Evolutionary conservation across 148 eudicot genomes (phyloP).

Genomic region (Rhododendron ovatum): DNA sequence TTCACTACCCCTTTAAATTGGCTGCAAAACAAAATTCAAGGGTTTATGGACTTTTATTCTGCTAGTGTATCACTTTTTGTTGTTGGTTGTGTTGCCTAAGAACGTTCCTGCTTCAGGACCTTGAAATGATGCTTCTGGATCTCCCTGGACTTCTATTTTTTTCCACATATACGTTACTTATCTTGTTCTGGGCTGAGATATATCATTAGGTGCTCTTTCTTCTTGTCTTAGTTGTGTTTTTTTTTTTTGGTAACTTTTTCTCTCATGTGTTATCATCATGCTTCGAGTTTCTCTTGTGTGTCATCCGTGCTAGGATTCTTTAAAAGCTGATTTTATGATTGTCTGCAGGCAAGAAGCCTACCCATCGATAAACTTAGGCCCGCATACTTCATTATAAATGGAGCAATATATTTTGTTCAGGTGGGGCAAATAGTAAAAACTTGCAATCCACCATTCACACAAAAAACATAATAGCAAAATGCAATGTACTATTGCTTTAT

Average conservation of each 20-base stretch:
- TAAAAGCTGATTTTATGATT: not conserved
- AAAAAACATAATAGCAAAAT: too few species aligned
- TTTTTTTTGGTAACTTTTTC: not conserved
- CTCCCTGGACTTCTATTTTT: slow-evolving; percentile 76
- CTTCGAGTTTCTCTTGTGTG: not conserved
- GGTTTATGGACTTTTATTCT: not conserved
- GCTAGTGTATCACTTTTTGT: not conserved
- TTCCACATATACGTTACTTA: slow-evolving; percentile 66
- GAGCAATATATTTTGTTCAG: slow-evolving; percentile 45
- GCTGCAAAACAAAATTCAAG: not conserved
- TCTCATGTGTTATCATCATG: not conserved
- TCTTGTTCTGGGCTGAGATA: slow-evolving; percentile 82
- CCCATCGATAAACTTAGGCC: slow-evolving; percentile 50
- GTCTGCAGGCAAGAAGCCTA: slow-evolving; percentile 49
- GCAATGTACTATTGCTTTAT: not conserved
- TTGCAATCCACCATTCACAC: not conserved
- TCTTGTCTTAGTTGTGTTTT: not conserved
- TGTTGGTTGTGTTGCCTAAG: not conserved
- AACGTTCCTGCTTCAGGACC: slow-evolving; percentile 27
- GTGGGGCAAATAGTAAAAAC: slow-evolving; percentile 13
- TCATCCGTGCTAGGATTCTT: not conserved
- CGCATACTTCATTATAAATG: slow-evolving; percentile 45
- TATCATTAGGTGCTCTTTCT: slow-evolving; percentile 54
- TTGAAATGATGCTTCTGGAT: slow-evolving; percentile 57
- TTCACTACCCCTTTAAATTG: not conserved